A percentile compares a stretch with the other conserved stretches of the same genome.
phyloP scores from a whole-genome alignment of 176 grass and related monocot species.

The Luzula sylvatica region DNA sequence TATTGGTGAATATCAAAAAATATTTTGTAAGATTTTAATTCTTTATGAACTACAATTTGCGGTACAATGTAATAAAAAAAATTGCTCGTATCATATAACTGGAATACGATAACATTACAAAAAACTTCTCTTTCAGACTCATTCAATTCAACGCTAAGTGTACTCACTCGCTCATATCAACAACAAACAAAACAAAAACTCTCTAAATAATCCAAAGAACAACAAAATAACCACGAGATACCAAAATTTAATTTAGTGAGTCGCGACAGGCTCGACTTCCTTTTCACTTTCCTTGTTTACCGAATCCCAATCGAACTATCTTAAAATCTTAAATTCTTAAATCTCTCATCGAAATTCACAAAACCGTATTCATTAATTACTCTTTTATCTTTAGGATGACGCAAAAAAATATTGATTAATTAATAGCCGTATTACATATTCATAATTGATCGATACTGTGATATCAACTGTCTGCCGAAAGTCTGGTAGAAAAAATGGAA shows the following conservation, averaged over 20 bases:
- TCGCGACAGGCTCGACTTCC: slow-evolving; percentile 19
- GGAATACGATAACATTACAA: no score
- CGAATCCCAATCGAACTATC: slow-evolving; percentile 58
- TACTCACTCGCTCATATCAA: background rate
- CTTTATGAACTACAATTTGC: no score
- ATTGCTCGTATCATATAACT: no score
- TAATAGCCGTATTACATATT: no score
- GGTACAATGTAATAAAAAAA: no score
- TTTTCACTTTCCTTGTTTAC: slow-evolving; percentile 31
- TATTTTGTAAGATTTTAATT: no score
- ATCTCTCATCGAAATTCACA: slow-evolving; percentile 56
- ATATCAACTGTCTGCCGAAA: no score
- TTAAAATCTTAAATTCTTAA: slow-evolving; percentile 71
- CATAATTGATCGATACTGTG: no score
- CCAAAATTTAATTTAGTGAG: slow-evolving; percentile 4
- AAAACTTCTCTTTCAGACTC: background rate
- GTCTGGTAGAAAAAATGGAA: no score
- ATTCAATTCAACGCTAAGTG: background rate
- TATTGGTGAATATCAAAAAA: no score
- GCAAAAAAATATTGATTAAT: no score
- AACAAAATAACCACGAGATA: background rate
- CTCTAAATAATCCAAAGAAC: slow-evolving; percentile 2
- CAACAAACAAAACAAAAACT: background rate
- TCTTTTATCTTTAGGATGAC: no score
- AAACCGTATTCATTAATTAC: slow-evolving; percentile 53